These are phyloP conservation scores for Botrytis medusae DNA, from an alignment of 2,329 filamentous ascomycete genomes.

Conservation along the genomic window DNA sequence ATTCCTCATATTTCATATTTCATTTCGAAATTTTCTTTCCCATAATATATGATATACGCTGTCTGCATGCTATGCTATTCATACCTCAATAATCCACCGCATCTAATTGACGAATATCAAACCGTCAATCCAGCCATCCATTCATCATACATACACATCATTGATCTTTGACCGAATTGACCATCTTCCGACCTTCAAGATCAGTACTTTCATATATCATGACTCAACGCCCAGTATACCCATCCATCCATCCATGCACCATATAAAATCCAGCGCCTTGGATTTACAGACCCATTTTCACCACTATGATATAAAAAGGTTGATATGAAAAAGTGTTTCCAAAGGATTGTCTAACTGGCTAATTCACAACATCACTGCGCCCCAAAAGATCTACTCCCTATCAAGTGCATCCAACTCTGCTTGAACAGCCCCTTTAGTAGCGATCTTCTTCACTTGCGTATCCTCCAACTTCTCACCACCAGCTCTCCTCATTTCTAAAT, in stretches of 20 bases:
- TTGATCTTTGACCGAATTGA: not conserved
- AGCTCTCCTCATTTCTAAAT: conserved; percentile 94
- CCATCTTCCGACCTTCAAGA: not conserved
- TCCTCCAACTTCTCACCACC: conserved; percentile 96
- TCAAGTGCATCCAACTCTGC: conserved; percentile 69
- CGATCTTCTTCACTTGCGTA: conserved; percentile 98
- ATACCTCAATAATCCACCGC: not conserved
- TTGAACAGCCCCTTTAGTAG: conserved; percentile 78
- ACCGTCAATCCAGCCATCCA: not conserved
- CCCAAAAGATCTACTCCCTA: conserved; percentile 23
- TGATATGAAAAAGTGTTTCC: conserved; percentile 14
- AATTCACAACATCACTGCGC: not conserved
- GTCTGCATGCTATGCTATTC: too few species aligned
- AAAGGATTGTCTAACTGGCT: not conserved
- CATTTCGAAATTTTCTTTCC: too few species aligned
- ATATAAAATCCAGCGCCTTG: not conserved
- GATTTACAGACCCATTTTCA: not conserved
- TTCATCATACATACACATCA: not conserved
- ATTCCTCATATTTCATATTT: too few species aligned
- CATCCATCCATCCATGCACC: conserved; percentile 6
- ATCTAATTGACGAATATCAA: not conserved
- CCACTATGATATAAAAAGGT: conserved; percentile 12
- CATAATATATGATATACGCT: too few species aligned
- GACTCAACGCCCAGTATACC: not conserved
- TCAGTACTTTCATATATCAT: not conserved